Evolutionary conservation across 768 basidiomycete species (phyloP), one percentile per base, ranked within the genome.

Genomic region (Russula abietina): DNA sequence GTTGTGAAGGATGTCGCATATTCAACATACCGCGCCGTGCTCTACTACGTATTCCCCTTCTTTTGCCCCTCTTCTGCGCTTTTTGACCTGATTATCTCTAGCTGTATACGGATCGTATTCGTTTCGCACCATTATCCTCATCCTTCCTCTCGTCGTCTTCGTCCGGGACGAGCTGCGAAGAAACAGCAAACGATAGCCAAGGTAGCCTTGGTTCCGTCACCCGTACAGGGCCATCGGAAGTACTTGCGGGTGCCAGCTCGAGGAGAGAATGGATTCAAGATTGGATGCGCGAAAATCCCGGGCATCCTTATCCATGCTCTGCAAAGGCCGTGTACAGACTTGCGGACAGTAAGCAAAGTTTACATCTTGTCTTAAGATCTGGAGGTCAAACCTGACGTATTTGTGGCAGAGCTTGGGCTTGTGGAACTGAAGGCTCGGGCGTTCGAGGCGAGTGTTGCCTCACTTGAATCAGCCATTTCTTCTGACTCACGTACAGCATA

Each of bases 31-130:
- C 80, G 77, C 65, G 84, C 85, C 1, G 77, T 86, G 30, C 75
- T 94, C 14, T 93, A 91, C 74, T 94, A 91, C 73, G 91, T 91
- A 68, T 30, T 33, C 28, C 32, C 46, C 38, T 46, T 45, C 39
- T 19, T n/a, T n/a, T 28, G 3, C 30, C 12, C 30, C 11, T 2
- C 12, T 26, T 32, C 26, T 36, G 55, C 28, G 26, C n/a, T 26
- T 5, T 22, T 33, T 49, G 30, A 51, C 51, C 10, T 51, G 46
- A 4, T 32, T 45, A 17, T 36, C 22, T 59, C 67, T 24, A 92
- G 91, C 76, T 94, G 28, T 95, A 94, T 71, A 94, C 92, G 17
- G 90, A 93, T 69, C 81, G 80, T 30, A 88, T 94, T 65, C 80
- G 86, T 32, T 94, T 94, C 67, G 89, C 93, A 0, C 92, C 92